Percentiles rank a stretch among this genome's conserved stretches.
phyloP scores from a whole-genome alignment of 257 asterid genomes.

The Cinchona pubescens region DNA sequence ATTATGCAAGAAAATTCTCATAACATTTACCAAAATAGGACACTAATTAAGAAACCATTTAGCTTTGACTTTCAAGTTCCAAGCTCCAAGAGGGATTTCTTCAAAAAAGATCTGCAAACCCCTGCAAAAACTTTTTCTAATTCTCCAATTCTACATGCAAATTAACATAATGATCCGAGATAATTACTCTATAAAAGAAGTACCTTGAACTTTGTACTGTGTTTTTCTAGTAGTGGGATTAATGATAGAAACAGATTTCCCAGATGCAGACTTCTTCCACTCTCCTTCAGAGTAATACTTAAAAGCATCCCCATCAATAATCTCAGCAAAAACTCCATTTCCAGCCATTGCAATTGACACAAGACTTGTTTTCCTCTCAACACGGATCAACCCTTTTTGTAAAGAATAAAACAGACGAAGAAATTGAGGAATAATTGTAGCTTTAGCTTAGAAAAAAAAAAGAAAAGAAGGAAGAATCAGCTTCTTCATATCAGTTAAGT shows the following conservation, averaged over 20 bases:
- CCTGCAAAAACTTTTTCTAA: not conserved
- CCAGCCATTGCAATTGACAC: constrained; percentile 58
- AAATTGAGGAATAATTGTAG: constrained; percentile 16
- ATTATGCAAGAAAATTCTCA: not conserved
- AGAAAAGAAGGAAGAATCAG: not conserved
- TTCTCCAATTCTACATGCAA: not conserved
- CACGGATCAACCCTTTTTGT: not conserved
- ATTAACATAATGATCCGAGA: not conserved
- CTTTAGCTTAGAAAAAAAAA: not conserved
- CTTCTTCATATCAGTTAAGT: too few species aligned
- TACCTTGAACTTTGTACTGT: constrained; percentile 96
- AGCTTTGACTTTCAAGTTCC: not conserved
- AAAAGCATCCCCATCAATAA: constrained; percentile 70
- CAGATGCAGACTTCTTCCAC: constrained; percentile 77
- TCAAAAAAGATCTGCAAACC: not conserved
- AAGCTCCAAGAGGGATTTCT: not conserved
- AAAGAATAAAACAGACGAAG: constrained; percentile 8
- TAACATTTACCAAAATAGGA: not conserved
- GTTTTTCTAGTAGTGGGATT: constrained; percentile 86
- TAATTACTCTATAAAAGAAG: not conserved
- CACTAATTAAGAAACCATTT: constrained; percentile 1
- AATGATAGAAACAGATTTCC: constrained; percentile 66
- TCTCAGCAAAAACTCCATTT: constrained; percentile 70
- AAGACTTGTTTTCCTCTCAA: constrained; percentile 17
- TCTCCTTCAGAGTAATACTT: constrained; percentile 81